Conservation (phyloP, 192 early-diverging fungal genomes). For the Gigaspora rosea region DNA sequence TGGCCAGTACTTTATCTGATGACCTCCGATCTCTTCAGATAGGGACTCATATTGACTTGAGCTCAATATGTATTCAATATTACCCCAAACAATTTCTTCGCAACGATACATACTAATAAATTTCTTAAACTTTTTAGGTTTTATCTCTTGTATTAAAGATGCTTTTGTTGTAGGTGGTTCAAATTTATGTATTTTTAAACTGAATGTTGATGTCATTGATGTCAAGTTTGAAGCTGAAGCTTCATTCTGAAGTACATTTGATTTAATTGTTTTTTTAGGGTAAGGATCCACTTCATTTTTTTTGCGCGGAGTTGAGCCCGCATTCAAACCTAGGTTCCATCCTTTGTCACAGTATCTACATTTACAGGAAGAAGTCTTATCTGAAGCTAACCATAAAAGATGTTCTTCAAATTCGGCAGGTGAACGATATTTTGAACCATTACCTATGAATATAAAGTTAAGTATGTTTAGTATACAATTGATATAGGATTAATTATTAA, state of each 20-base stretch:
- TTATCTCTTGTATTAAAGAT: too few relatives aligned
- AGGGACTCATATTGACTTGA: neutral
- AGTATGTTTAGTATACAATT: neutral
- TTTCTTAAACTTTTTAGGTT: too few relatives aligned
- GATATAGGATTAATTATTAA: neutral
- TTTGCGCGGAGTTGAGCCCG: neutral
- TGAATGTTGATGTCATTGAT: neutral
- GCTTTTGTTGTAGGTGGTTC: too few relatives aligned
- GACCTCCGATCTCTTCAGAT: neutral
- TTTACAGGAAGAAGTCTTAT: neutral
- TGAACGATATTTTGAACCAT: slow-evolving; percentile 8
- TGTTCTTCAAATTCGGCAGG: slow-evolving; percentile 17
- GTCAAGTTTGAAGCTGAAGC: neutral
- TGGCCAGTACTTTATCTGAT: neutral
- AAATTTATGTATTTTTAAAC: too few relatives aligned
- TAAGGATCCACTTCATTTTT: neutral
- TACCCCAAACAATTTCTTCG: neutral
- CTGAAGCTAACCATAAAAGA: slow-evolving; percentile 13
- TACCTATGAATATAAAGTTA: neutral
- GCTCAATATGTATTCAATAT: neutral
- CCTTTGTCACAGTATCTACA: slow-evolving; percentile 7
- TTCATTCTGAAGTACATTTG: neutral
- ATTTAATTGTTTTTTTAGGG: neutral
- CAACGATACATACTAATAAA: neutral
- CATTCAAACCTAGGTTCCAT: too few relatives aligned